Percentiles rank a stretch among this genome's conserved stretches.
These are phyloP conservation scores for Golubevia pallescens DNA, from an alignment of 1,284 basidiomycete species.

Conservation along the genomic window DNA sequence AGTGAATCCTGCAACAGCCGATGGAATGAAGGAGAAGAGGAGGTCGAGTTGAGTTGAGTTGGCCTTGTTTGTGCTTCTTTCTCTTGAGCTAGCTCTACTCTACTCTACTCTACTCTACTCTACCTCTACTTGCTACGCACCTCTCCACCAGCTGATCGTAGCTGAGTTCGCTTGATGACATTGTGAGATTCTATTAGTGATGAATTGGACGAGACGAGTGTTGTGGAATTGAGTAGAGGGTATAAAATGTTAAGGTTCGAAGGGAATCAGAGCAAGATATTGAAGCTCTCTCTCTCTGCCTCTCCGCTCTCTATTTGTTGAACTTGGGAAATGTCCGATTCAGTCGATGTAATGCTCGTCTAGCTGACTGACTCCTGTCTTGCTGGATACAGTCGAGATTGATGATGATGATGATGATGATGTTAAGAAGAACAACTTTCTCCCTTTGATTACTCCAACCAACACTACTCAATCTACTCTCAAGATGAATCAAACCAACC, in stretches of 20 bases:
- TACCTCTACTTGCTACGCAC: constrained; percentile 13
- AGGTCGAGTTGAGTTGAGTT: constrained; percentile 6
- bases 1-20: constrained; percentile 43
- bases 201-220: neutral
- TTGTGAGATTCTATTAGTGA: neutral
- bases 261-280: constrained; percentile 2
- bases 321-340: neutral
- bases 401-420: constrained; percentile 6
- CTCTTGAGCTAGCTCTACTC: constrained; percentile 3
- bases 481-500: too few species aligned
- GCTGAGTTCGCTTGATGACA: neutral
- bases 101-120: constrained; percentile 12
- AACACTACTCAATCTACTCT: too few species aligned
- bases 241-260: constrained; percentile 1
- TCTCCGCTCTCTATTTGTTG: neutral
- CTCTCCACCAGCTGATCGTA: neutral
- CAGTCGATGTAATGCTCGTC: constrained; percentile 1
- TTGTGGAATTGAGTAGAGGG: neutral
- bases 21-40: neutral
- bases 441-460: too few species aligned
- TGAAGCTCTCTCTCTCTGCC: too few species aligned
- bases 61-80: constrained; percentile 8
- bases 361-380: constrained; percentile 1
- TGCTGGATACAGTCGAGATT: neutral
- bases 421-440: constrained; percentile 1